Percentiles rank a stretch among this genome's conserved stretches.
These are phyloP conservation scores for Colletotrichum somersetense DNA, from an alignment of 2,329 filamentous ascomycete species.

Conservation along the genomic window DNA sequence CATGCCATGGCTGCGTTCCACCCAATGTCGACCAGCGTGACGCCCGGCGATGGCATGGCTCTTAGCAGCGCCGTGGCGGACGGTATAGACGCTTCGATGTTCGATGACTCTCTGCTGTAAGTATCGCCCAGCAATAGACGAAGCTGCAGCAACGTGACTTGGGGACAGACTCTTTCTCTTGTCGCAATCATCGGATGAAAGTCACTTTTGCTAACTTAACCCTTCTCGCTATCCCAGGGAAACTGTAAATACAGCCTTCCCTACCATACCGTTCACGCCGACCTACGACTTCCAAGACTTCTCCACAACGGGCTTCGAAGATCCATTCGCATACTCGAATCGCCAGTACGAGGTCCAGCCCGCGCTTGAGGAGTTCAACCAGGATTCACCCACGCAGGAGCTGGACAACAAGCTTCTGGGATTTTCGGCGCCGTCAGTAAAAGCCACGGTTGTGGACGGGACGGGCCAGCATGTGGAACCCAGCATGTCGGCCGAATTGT, in stretches of 20 bases:
- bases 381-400: conserved; percentile 66
- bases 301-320: conserved; percentile 71
- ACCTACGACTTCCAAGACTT: conserved; percentile 72
- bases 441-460: conserved; percentile 74
- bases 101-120: conserved; percentile 70
- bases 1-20: conserved; percentile 72
- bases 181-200: conserved; percentile 33
- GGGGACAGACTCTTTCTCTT: background rate
- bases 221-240: conserved; percentile 49
- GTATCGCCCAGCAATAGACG: conserved; percentile 45
- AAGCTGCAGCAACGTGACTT: background rate
- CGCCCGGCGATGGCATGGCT: conserved; percentile 60
- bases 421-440: conserved; percentile 75
- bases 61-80: conserved; percentile 63
- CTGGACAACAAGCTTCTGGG: conserved; percentile 80
- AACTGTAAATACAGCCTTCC: conserved; percentile 57
- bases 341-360: conserved; percentile 61
- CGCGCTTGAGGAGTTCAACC: conserved; percentile 57
- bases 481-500: conserved; percentile 79
- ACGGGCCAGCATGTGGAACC: conserved; percentile 70
- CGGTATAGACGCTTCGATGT: conserved; percentile 63
- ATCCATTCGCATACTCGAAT: conserved; percentile 71
- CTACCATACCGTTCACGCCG: conserved; percentile 66
- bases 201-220: conserved; percentile 26
- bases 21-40: conserved; percentile 62